A percentile compares a stretch with the other conserved stretches of the same genome.
These are phyloP conservation scores for Globisporangium middletonii DNA, from an alignment of 352 stramenopile genomes.

Conservation along the genomic window DNA sequence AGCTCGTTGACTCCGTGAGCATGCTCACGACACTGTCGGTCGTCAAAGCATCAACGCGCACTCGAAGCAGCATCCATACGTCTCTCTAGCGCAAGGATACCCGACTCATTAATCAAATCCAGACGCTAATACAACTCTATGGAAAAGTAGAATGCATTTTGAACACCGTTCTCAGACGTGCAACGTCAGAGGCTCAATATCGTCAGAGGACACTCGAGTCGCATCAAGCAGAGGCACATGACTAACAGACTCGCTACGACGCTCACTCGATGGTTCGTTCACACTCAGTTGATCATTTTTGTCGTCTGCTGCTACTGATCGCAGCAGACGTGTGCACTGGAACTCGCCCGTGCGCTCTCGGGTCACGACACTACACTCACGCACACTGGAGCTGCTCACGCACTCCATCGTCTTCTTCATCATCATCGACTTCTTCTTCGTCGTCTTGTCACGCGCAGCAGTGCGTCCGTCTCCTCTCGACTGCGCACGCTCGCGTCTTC, in stretches of 20 bases:
- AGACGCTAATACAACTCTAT: no score
- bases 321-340: not conserved
- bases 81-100: no score
- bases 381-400: not conserved
- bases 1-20: no score
- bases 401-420: not conserved
- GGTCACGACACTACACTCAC: not conserved
- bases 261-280: no score
- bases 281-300: not conserved
- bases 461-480: not conserved
- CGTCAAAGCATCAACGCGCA: no score
- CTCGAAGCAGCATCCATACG: no score
- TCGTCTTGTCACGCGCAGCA: not conserved
- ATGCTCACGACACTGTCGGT: no score
- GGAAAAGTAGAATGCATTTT: no score
- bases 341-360: not conserved
- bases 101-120: no score
- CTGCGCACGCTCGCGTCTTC: not conserved
- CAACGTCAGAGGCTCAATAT: no score
- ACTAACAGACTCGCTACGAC: not conserved
- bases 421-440: not conserved
- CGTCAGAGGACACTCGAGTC: no score
- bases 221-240: not conserved
- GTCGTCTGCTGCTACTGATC: not conserved
- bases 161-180: no score